Evolutionary conservation across 176 grass and related monocot genomes (phyloP).

Genomic region (Aechmea fasciata): DNA sequence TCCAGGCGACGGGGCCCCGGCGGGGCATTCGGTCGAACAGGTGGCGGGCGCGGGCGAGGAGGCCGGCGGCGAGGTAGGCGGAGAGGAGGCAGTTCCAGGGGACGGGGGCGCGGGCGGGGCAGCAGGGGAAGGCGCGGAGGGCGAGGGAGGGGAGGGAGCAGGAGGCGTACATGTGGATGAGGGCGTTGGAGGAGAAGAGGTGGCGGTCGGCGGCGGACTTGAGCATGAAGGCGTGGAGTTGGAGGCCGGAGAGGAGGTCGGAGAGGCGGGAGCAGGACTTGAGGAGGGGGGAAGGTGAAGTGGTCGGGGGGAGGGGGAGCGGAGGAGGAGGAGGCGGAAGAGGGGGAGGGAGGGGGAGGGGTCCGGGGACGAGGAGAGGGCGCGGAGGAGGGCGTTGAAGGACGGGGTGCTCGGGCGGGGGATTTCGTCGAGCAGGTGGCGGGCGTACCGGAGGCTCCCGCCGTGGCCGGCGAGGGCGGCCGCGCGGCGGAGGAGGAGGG

Average conservation of each 20-base stretch:
- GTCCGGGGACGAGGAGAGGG: not conserved
- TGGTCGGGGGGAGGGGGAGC: not conserved
- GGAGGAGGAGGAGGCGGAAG: not conserved
- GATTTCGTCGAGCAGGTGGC: slow-evolving; percentile 7
- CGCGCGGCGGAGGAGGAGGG: not conserved
- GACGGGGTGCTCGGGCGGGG: not conserved
- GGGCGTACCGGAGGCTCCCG: not conserved
- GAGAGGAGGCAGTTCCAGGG: slow-evolving; percentile 17
- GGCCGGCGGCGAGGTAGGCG: not conserved
- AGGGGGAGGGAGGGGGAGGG: not conserved
- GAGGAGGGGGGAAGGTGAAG: slow-evolving; percentile 17
- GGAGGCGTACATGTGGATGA: slow-evolving; percentile 19
- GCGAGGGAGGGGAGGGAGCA: not conserved
- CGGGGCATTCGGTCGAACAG: slow-evolving; percentile 12
- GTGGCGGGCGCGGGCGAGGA: not conserved
- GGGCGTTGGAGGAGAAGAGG: slow-evolving; percentile 1
- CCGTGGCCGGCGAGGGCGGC: not conserved
- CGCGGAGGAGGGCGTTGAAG: slow-evolving; percentile 12
- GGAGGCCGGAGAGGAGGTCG: not conserved
- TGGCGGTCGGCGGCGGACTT: not conserved
- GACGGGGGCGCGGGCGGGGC: not conserved
- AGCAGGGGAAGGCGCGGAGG: not conserved
- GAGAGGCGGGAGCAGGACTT: slow-evolving; percentile 10
- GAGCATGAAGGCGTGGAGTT: slow-evolving; percentile 10
- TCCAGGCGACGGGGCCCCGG: slow-evolving; percentile 9